phyloP scores from a whole-genome alignment of 2,329 filamentous ascomycete species.

The Xenoacremonium recifei region DNA sequence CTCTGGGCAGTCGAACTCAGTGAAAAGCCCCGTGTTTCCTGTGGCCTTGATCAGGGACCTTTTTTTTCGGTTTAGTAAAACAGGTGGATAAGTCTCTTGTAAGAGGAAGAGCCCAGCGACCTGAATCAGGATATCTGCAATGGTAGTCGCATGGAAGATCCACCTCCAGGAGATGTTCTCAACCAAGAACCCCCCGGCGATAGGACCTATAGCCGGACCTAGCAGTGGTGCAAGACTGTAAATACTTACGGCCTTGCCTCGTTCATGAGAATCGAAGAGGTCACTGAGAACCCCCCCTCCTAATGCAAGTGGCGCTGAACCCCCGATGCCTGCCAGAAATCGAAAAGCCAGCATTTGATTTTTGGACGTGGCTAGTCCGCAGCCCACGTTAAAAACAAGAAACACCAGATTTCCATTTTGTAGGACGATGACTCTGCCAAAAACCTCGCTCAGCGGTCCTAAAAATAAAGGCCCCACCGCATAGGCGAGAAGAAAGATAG shows the following conservation, averaged over 20 bases:
- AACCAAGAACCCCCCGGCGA: too few relatives aligned
- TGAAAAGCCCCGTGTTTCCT: conserved; percentile 26
- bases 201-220: conserved; percentile 41
- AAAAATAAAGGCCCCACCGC: conserved; percentile 52
- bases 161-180: conserved; percentile 46
- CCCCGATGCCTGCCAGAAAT: conserved; percentile 46
- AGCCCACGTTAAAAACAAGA: conserved; percentile 53
- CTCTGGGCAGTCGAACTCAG: conserved; percentile 27
- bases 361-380: conserved; percentile 46
- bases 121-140: conserved; percentile 34
- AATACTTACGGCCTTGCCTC: conserved; percentile 30
- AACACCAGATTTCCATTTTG: conserved; percentile 48
- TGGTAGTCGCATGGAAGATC: conserved; percentile 43
- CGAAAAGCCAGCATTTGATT: conserved; percentile 48
- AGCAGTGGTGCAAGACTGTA: conserved; percentile 42
- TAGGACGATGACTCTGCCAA: conserved; percentile 45
- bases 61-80: conserved; percentile 28
- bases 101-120: conserved; percentile 36
- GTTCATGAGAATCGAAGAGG: conserved; percentile 42
- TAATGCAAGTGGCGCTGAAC: conserved; percentile 45
- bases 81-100: conserved; percentile 38
- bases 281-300: conserved; percentile 49
- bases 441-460: conserved; percentile 52
- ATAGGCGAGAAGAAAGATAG: conserved; percentile 59
- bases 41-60: conserved; percentile 25